Evolutionary conservation across 139 green algal species (phyloP), one percentile per base, ranked within the genome.

Genomic region (Nannochloris sp.): DNA sequence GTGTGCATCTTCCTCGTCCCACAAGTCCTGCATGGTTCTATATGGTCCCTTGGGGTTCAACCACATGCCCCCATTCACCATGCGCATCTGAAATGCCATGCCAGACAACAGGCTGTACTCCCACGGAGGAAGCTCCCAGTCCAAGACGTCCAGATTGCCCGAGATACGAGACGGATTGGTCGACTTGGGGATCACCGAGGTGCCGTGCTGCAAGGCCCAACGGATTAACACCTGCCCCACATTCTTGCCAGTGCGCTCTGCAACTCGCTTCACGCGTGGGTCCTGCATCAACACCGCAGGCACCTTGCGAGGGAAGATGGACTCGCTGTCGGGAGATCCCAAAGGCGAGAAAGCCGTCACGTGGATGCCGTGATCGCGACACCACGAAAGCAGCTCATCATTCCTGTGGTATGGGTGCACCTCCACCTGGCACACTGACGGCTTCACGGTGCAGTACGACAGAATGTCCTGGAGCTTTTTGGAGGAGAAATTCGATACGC

Each of bases 341-440:
- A 97, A 78, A 0, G 92, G 88, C 3, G 79, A 88, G 80, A 92
- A 97, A 4, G 88, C 88, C 2, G 88, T 95, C 11, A 97, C 73
- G 62, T 96, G 91, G 51, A 97, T 85, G 34, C 68, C 64, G 25
- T 77, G 58, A 10, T 40, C 11, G 1, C 21, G 7, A 27, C 65
- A 73, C 49, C 62, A 78, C 31, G 46, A 25, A 9, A 94, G 34
- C n/a, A 96, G 70, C 2, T 70, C 67, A 49, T 90, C 75, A 40
- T 97, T 93, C 58, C 84, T 81, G 59, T 72, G 92, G 75, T 91
- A 94, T 5, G 92, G 92, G 77, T 96, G 89, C 15, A 83, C 64
- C 80, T 98, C 92, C 12, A 97, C 82, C 75, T 97, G 87, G 48
- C 65, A 75, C 5, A 90, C 81, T 0, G 78, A 71, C 0, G 81